Percentiles rank a stretch among this genome's conserved stretches.
Evolutionary conservation across 108 stramenopile genomes (phyloP).

Genomic region (Mediolabrus comicus): DNA sequence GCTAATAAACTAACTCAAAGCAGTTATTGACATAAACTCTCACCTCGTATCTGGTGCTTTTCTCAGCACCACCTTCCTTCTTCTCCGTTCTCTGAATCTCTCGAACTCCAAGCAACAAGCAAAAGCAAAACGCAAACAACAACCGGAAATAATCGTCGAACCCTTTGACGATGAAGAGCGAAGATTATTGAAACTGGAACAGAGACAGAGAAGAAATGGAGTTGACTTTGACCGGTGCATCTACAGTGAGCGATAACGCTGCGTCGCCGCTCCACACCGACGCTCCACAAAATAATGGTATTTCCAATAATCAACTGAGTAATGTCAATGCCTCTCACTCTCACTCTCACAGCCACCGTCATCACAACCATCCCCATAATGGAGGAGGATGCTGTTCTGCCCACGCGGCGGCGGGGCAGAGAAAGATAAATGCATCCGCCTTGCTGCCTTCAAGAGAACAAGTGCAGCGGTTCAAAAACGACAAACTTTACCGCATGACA

Average conservation of each 20-base stretch:
- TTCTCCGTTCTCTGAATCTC: no score
- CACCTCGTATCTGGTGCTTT: no score
- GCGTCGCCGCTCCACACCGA: neutral
- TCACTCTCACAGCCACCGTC: slow-evolving; percentile 15
- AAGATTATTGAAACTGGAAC: no score
- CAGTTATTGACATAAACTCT: no score
- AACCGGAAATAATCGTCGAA: no score
- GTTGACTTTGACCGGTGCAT: slow-evolving; percentile 73
- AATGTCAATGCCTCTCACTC: slow-evolving; percentile 5
- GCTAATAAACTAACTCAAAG: no score
- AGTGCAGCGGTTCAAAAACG: slow-evolving; percentile 36
- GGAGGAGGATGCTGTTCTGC: slow-evolving; percentile 20
- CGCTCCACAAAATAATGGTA: neutral
- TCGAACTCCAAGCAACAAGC: no score
- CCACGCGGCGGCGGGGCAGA: slow-evolving; percentile 9
- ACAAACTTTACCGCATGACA: slow-evolving; percentile 29
- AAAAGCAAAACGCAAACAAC: no score
- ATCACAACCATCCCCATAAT: slow-evolving; percentile 19
- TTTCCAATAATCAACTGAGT: neutral
- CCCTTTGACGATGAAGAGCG: no score
- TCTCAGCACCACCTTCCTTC: no score
- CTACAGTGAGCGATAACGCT: slow-evolving; percentile 32
- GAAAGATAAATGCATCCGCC: slow-evolving; percentile 37
- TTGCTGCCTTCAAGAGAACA: slow-evolving; percentile 53
- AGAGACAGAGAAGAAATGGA: slow-evolving; percentile 31